Evolutionary conservation across 2,329 filamentous ascomycete genomes (phyloP).

Genomic region (Lithohypha guttulata): DNA sequence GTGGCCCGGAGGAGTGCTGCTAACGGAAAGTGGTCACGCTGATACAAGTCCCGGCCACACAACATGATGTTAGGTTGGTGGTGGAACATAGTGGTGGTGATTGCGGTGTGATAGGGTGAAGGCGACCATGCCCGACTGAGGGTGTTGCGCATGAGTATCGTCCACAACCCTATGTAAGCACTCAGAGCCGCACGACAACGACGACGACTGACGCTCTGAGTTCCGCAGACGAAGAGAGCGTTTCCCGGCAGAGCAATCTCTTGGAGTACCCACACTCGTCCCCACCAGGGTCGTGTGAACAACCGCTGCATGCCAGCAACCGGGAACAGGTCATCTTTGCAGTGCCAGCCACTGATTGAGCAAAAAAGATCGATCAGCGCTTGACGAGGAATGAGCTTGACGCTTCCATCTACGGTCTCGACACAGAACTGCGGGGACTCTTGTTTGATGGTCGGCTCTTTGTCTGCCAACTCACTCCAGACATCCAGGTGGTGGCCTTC

Average conservation of each 20-base stretch:
- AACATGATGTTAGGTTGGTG: constrained; percentile 1
- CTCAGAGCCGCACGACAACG: constrained; percentile 3
- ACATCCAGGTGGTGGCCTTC: no score
- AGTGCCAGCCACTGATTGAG: constrained; percentile 2
- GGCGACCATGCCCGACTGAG: neutral
- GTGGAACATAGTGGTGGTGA: neutral
- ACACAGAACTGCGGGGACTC: no score
- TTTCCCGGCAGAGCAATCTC: constrained; percentile 2
- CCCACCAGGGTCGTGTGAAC: constrained; percentile 4
- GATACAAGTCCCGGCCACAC: neutral
- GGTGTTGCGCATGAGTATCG: neutral
- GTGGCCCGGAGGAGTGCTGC: constrained; percentile 1
- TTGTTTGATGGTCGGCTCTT: no score
- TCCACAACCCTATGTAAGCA: neutral
- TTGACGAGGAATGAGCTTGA: no score
- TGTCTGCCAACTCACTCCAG: no score
- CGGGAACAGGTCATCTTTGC: neutral
- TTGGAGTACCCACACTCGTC: constrained; percentile 1
- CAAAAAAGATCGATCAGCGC: neutral
- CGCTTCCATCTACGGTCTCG: no score
- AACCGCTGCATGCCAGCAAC: constrained; percentile 2
- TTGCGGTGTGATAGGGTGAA: neutral
- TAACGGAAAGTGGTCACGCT: neutral
- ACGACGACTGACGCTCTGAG: constrained; percentile 2
- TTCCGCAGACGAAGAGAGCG: constrained; percentile 3